Evolutionary conservation across 352 stramenopile genomes (phyloP), one percentile per base, ranked within the genome.

Genomic region (Stramenopiles sp.): DNA sequence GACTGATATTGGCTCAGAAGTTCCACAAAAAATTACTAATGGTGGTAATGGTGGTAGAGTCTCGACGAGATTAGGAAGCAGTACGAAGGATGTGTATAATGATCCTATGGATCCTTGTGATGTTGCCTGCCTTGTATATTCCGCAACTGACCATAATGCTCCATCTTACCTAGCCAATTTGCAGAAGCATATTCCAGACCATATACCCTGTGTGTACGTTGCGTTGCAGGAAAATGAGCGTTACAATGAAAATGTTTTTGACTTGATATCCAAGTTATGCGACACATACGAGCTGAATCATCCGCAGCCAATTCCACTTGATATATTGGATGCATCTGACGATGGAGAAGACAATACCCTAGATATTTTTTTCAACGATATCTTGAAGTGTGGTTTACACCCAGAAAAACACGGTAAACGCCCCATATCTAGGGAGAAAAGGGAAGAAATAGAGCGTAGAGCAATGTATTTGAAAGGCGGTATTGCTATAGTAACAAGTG

Each of bases 11-110:
- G 82, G 78, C 7, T 75, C 25, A 0, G 27, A 1, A 30, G 80
- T 84, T n/a, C 82, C 81, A 7, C 76, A 82, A 14, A 80, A 83
- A 29, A 81, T 83, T 76, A n/a, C n/a, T n/a, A n/a, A n/a, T n/a
- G n/a, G n/a, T n/a, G n/a, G n/a, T n/a, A n/a, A n/a, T n/a, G n/a
- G n/a, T n/a, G n/a, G n/a, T n/a, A n/a, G n/a, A n/a, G n/a, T n/a
- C n/a, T n/a, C n/a, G n/a, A n/a, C n/a, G n/a, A n/a, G n/a, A n/a
- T n/a, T n/a, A n/a, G n/a, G n/a, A n/a, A n/a, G n/a, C n/a, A n/a
- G n/a, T n/a, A n/a, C n/a, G n/a, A n/a, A n/a, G n/a, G n/a, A n/a
- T n/a, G 55, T 71, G 22, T 27, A 22, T 25, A 27, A 22, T 25
- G 55, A 71, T 27, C 55, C 22, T 22, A 22, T 71, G 55, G 55